A percentile compares a stretch with the other conserved stretches of the same genome.
Conservation (phyloP, 352 stramenopile genomes). For the Globisporangium nunn region DNA sequence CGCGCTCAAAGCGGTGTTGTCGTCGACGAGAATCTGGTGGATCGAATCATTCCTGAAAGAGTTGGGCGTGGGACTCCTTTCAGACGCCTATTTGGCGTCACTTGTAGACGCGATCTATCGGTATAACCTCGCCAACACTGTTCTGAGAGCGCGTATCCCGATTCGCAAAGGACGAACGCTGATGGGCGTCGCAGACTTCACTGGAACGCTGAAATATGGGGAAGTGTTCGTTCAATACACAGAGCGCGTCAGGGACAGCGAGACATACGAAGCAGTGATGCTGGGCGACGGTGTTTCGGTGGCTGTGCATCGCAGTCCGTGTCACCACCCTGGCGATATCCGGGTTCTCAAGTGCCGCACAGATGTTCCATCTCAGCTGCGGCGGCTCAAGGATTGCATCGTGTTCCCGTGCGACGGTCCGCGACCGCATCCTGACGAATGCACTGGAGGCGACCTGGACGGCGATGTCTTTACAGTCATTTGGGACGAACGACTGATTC, state of each 20-base stretch:
- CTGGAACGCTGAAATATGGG: slow-evolving; percentile 49
- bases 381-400: slow-evolving; percentile 52
- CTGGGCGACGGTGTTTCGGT: slow-evolving; percentile 39
- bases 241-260: slow-evolving; percentile 25
- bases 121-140: slow-evolving; percentile 63
- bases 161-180: slow-evolving; percentile 57
- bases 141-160: slow-evolving; percentile 66
- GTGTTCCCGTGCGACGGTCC: slow-evolving; percentile 68
- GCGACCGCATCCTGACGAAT: slow-evolving; percentile 72
- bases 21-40: slow-evolving; percentile 21
- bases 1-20: slow-evolving; percentile 38
- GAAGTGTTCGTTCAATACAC: slow-evolving; percentile 78
- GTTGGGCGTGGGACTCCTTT: slow-evolving; percentile 30
- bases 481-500: slow-evolving; percentile 73
- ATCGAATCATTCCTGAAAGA: slow-evolving; percentile 33
- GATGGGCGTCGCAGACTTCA: slow-evolving; percentile 83
- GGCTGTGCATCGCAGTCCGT: slow-evolving; percentile 67
- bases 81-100: slow-evolving; percentile 41
- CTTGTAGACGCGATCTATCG: slow-evolving; percentile 54
- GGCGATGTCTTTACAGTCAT: slow-evolving; percentile 79
- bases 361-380: slow-evolving; percentile 39
- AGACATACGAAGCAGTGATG: slow-evolving; percentile 9
- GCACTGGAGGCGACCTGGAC: slow-evolving; percentile 74
- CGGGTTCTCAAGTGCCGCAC: slow-evolving; percentile 47
- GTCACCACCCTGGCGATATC: slow-evolving; percentile 72